A percentile compares a stretch with the other conserved stretches of the same genome.
Evolutionary conservation across 805 yeast species (phyloP).

Genomic region (Zygosaccharomyces rouxii): DNA sequence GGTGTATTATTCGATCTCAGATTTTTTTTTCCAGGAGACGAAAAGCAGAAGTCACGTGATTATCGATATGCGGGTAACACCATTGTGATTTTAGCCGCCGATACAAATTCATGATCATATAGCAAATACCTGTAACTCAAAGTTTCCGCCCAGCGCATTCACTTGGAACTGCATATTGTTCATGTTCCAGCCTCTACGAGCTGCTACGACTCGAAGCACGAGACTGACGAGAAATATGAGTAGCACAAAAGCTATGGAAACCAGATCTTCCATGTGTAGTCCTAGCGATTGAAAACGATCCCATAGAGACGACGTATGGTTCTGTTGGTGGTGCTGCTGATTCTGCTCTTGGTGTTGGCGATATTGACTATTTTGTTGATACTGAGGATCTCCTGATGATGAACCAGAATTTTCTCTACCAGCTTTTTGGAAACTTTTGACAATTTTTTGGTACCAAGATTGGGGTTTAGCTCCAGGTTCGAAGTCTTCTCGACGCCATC

Average conservation of each 20-base stretch:
- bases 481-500: conserved; percentile 10
- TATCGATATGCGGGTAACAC: conserved; percentile 5
- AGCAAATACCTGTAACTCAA: conserved; percentile 29
- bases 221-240: conserved; percentile 18
- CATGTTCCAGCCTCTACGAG: conserved; percentile 28
- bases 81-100: background rate
- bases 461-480: conserved; percentile 8
- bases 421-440: conserved; percentile 16
- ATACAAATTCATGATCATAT: conserved; percentile 13
- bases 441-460: conserved; percentile 13
- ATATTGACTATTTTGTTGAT: background rate
- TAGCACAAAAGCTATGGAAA: conserved; percentile 20
- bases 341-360: conserved; percentile 5
- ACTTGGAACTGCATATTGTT: conserved; percentile 13
- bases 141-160: conserved; percentile 18
- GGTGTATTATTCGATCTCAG: background rate
- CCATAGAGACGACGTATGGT: conserved; percentile 5
- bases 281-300: conserved; percentile 15
- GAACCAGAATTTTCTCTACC: conserved; percentile 14
- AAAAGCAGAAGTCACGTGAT: background rate
- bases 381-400: conserved; percentile 2
- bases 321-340: conserved; percentile 4
- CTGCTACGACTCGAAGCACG: conserved; percentile 15
- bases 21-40: background rate
- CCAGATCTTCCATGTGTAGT: conserved; percentile 20